phyloP scores from a whole-genome alignment of 257 asterid genomes.

The Perilla frutescens region DNA sequence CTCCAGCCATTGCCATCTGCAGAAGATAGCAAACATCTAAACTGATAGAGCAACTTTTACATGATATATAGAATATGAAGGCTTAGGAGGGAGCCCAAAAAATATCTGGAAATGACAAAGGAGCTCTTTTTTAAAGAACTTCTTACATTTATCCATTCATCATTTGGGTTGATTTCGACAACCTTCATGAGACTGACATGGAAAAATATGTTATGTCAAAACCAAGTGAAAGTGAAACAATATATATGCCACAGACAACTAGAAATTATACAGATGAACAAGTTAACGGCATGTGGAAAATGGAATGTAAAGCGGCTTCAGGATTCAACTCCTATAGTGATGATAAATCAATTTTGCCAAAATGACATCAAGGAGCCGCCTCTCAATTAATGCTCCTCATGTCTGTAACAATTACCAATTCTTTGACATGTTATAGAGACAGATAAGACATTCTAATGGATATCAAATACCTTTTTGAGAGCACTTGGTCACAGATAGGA shows the following conservation, averaged over 20 bases:
- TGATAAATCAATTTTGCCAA: background rate
- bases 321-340: constrained; percentile 1
- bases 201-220: constrained; percentile 41
- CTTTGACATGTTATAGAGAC: constrained; percentile 5
- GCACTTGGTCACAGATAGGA: constrained; percentile 95
- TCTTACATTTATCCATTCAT: constrained; percentile 94
- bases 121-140: constrained; percentile 16
- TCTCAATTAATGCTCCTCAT: constrained; percentile 5
- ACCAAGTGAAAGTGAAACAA: constrained; percentile 28
- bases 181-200: constrained; percentile 85
- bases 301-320: constrained; percentile 6
- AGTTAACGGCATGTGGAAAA: background rate
- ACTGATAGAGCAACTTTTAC: constrained; percentile 21
- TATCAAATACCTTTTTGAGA: constrained; percentile 73
- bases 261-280: constrained; percentile 14
- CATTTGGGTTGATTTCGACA: constrained; percentile 83
- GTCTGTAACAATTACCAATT: background rate
- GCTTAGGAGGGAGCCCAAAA: constrained; percentile 23
- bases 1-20: constrained; percentile 90
- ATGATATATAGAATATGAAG: constrained; percentile 22
- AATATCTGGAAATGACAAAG: constrained; percentile 23
- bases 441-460: background rate
- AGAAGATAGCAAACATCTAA: constrained; percentile 35
- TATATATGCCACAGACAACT: constrained; percentile 26
- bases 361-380: background rate